A percentile compares a stretch with the other conserved stretches of the same genome.
phyloP scores from a whole-genome alignment of 2,329 filamentous ascomycete genomes.

The Tolypocladium capitatum region DNA sequence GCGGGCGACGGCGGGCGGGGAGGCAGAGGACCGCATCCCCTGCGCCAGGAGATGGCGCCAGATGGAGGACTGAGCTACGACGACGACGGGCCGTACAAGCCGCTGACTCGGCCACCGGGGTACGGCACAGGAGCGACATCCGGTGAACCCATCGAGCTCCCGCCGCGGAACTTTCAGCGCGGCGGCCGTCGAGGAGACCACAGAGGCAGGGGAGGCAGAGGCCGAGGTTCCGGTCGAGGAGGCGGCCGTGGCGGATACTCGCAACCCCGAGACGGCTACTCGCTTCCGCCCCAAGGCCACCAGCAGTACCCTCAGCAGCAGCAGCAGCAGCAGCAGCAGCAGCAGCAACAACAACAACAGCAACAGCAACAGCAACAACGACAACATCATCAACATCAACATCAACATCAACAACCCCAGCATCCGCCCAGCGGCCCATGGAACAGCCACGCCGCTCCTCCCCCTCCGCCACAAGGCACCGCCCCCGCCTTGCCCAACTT shows the following conservation, averaged over 20 bases:
- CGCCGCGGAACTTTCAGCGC: slow-evolving; percentile 18
- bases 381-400: no score
- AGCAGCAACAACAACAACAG: slow-evolving; percentile 9
- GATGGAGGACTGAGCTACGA: slow-evolving; percentile 51
- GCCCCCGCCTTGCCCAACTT: slow-evolving; percentile 19
- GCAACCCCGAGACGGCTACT: slow-evolving; percentile 25
- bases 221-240: slow-evolving; percentile 27
- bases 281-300: slow-evolving; percentile 21
- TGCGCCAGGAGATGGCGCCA: slow-evolving; percentile 24
- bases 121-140: slow-evolving; percentile 38
- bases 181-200: slow-evolving; percentile 31
- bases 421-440: slow-evolving; percentile 7
- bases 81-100: slow-evolving; percentile 56
- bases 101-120: slow-evolving; percentile 53
- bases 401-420: slow-evolving; percentile 12
- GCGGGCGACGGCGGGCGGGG: slow-evolving; percentile 23
- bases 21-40: slow-evolving; percentile 23
- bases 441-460: slow-evolving; percentile 3
- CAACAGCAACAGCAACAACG: slow-evolving; percentile 10
- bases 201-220: slow-evolving; percentile 29
- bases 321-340: slow-evolving; percentile 17
- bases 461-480: slow-evolving; percentile 4
- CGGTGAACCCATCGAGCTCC: slow-evolving; percentile 23
- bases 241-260: slow-evolving; percentile 21
- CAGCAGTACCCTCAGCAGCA: slow-evolving; percentile 2